Percentiles rank a stretch among this genome's conserved stretches.
Evolutionary conservation across 2,329 filamentous ascomycete species (phyloP).

Genomic region (Chrysosporium keratinophilum): DNA sequence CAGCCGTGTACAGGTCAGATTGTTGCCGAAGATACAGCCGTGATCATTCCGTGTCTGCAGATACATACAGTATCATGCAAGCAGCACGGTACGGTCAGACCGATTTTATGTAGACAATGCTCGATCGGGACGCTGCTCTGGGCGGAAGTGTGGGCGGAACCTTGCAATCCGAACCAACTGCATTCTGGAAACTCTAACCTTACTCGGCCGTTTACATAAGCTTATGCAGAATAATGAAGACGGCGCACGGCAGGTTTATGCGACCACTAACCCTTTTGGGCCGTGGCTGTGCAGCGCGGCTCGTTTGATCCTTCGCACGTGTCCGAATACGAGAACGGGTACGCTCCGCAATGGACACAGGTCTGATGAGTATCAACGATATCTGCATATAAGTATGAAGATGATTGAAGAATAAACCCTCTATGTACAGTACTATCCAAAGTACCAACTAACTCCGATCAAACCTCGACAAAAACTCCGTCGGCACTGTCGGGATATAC

Average conservation of each 20-base stretch:
- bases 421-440: neutral
- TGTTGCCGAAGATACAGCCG: too few relatives aligned
- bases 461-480: conserved; percentile 82
- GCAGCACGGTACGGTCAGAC: too few relatives aligned
- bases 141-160: neutral
- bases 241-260: neutral
- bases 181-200: neutral
- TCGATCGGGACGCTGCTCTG: neutral
- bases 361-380: too few relatives aligned
- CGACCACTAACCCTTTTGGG: neutral
- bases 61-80: too few relatives aligned
- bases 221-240: neutral
- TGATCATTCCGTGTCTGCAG: too few relatives aligned
- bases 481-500: conserved; percentile 89
- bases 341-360: too few relatives aligned
- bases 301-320: neutral
- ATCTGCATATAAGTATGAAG: too few relatives aligned
- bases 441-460: conserved; percentile 41
- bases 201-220: neutral
- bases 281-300: neutral
- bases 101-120: neutral
- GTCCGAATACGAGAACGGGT: neutral
- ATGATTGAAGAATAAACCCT: too few relatives aligned
- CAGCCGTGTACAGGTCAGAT: neutral
- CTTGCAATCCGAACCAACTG: neutral